Conservation (phyloP, 805 yeast genomes). For the Zygosaccharomyces kombuchaensis region DNA sequence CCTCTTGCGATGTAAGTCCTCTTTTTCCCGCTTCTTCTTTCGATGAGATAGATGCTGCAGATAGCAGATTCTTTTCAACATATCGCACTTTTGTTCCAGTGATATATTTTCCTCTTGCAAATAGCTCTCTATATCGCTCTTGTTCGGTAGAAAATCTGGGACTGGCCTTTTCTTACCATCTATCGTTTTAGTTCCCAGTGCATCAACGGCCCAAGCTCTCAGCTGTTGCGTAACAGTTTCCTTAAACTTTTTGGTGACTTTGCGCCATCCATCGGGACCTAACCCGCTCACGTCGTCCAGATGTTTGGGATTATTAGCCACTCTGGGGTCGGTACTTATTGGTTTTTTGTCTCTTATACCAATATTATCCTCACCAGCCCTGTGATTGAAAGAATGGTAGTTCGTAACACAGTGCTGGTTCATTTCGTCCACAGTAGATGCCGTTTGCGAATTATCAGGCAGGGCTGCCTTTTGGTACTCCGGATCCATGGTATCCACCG, state of each 20-base stretch:
- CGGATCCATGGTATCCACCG: slow-evolving; percentile 1
- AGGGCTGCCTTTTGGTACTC: slow-evolving; percentile 8
- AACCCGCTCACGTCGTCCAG: slow-evolving; percentile 69
- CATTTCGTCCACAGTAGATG: neutral
- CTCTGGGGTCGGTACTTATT: slow-evolving; percentile 76
- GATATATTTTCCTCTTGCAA: slow-evolving; percentile 44
- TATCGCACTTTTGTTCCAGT: slow-evolving; percentile 61
- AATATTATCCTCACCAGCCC: slow-evolving; percentile 81
- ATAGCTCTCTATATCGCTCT: slow-evolving; percentile 53
- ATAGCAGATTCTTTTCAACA: slow-evolving; percentile 67
- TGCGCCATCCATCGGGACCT: slow-evolving; percentile 61
- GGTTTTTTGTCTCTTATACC: slow-evolving; percentile 84
- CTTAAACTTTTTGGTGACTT: slow-evolving; percentile 46
- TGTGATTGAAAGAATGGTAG: slow-evolving; percentile 68
- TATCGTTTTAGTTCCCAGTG: slow-evolving; percentile 33
- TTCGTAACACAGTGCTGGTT: slow-evolving; percentile 4
- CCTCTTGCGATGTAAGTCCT: slow-evolving; percentile 37
- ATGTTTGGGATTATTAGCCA: slow-evolving; percentile 63
- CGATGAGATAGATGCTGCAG: slow-evolving; percentile 62
- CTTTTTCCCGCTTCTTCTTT: slow-evolving; percentile 36
- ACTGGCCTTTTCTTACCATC: slow-evolving; percentile 32
- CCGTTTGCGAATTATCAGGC: slow-evolving; percentile 7
- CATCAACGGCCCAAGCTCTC: slow-evolving; percentile 49
- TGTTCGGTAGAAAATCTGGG: slow-evolving; percentile 48
- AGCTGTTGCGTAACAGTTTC: slow-evolving; percentile 52